Evolutionary conservation across 2,329 filamentous ascomycete species (phyloP).

Genomic region (Cercospora brassicicola): DNA sequence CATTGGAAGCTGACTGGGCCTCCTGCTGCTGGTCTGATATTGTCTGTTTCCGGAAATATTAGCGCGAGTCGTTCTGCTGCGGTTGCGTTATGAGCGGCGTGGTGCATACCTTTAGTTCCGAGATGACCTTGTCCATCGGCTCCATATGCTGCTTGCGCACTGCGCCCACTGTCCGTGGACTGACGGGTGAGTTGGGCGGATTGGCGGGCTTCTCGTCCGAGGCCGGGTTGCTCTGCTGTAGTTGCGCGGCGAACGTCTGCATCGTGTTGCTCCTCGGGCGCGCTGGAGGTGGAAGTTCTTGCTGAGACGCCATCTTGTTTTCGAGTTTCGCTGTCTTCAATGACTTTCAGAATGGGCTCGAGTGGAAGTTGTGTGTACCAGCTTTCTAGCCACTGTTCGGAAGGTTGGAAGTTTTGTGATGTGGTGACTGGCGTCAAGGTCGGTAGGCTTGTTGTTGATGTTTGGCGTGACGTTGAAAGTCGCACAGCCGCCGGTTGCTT

Average conservation of each 20-base stretch:
- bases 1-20: slow-evolving; percentile 19
- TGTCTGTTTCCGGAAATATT: slow-evolving; percentile 4
- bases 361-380: slow-evolving; percentile 93
- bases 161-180: slow-evolving; percentile 8
- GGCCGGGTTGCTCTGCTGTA: slow-evolving; percentile 9
- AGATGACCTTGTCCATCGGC: slow-evolving; percentile 23
- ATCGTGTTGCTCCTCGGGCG: slow-evolving; percentile 4
- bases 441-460: slow-evolving; percentile 73
- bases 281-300: slow-evolving; percentile 13
- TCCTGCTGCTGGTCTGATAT: slow-evolving; percentile 14
- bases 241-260: slow-evolving; percentile 17
- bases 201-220: slow-evolving; percentile 21
- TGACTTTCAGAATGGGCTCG: slow-evolving; percentile 50
- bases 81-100: background rate
- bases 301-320: slow-evolving; percentile 12
- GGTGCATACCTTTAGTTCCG: slow-evolving; percentile 17
- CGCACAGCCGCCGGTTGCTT: slow-evolving; percentile 75
- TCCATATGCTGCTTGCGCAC: slow-evolving; percentile 13
- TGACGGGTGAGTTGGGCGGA: slow-evolving; percentile 20
- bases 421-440: slow-evolving; percentile 57
- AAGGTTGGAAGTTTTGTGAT: slow-evolving; percentile 66
- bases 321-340: slow-evolving; percentile 22
- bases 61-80: background rate
- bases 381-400: slow-evolving; percentile 79
- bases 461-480: slow-evolving; percentile 62